Evolutionary conservation across 257 asterid species (phyloP).

Genomic region (Nicotiana tomentosiformis): DNA sequence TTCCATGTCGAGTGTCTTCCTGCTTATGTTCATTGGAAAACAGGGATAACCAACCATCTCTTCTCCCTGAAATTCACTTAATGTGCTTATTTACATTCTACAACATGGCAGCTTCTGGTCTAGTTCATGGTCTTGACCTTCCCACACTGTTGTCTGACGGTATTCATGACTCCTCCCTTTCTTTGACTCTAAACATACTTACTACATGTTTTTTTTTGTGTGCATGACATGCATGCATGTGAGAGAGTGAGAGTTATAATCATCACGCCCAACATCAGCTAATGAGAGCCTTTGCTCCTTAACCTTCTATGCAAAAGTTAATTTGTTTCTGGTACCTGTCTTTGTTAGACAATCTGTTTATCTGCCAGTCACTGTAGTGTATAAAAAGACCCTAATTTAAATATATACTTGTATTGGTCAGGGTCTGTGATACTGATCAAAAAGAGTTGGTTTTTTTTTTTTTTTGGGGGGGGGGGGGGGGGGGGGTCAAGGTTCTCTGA

Average conservation of each 20-base stretch:
- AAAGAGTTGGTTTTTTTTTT: too few relatives aligned
- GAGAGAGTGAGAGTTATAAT: not conserved
- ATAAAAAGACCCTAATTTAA: not conserved
- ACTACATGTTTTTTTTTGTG: not conserved
- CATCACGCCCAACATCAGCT: not conserved
- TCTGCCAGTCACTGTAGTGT: not conserved
- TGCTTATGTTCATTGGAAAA: not conserved
- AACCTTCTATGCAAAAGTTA: not conserved
- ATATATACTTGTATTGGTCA: not conserved
- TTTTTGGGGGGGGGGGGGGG: not conserved
- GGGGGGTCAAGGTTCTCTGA: not conserved
- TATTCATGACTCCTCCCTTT: not conserved
- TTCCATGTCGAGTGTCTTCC: not conserved
- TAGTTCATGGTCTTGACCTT: not conserved
- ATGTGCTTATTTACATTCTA: not conserved
- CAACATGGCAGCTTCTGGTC: not conserved
- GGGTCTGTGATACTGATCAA: not conserved
- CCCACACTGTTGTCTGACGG: not conserved
- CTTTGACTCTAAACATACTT: not conserved
- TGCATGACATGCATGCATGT: not conserved
- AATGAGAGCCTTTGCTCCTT: not conserved
- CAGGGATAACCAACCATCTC: not conserved
- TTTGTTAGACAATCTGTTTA: not conserved
- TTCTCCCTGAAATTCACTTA: not conserved
- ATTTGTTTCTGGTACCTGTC: not conserved